Evolutionary conservation across 2,329 filamentous ascomycete genomes (phyloP).

Genomic region (Fusarium mexicanum): DNA sequence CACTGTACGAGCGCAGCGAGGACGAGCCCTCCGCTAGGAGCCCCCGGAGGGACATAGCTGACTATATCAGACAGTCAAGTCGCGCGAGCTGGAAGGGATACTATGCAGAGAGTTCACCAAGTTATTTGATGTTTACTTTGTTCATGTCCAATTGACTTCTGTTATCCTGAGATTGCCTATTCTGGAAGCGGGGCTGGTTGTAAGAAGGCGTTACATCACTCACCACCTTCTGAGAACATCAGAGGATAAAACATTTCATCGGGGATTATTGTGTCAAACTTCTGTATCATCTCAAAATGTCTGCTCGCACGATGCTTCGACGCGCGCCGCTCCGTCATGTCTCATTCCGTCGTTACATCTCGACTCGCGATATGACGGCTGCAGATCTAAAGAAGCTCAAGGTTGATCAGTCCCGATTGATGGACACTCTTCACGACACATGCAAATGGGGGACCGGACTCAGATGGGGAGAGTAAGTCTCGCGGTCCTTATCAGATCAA

Average conservation of each 20-base stretch:
- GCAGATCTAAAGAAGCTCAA: constrained; percentile 32
- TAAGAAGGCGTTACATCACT: constrained; percentile 21
- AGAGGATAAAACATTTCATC: background rate
- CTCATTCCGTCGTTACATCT: constrained; percentile 5
- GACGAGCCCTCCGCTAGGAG: too few relatives aligned
- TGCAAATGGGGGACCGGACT: constrained; percentile 34
- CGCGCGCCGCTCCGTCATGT: background rate
- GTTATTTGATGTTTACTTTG: background rate
- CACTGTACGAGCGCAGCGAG: too few relatives aligned
- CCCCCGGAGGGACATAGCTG: too few relatives aligned
- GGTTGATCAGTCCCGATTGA: constrained; percentile 31
- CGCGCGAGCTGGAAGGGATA: background rate
- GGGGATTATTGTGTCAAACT: fast-evolving
- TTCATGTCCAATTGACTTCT: background rate
- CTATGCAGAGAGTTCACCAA: constrained; percentile 2
- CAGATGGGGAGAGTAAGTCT: constrained; percentile 35
- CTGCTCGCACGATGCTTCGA: background rate
- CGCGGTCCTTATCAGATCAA: fast-evolving
- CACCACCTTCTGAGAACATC: constrained; percentile 11
- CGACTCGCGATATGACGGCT: constrained; percentile 34
- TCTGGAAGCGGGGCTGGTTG: constrained; percentile 18
- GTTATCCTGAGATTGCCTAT: background rate
- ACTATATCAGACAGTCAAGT: background rate
- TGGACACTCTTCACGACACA: constrained; percentile 38
- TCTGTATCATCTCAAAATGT: background rate